Evolutionary conservation across 768 basidiomycete species (phyloP), one percentile per base, ranked within the genome.

Genomic region (Phanerodontia chrysosporium): DNA sequence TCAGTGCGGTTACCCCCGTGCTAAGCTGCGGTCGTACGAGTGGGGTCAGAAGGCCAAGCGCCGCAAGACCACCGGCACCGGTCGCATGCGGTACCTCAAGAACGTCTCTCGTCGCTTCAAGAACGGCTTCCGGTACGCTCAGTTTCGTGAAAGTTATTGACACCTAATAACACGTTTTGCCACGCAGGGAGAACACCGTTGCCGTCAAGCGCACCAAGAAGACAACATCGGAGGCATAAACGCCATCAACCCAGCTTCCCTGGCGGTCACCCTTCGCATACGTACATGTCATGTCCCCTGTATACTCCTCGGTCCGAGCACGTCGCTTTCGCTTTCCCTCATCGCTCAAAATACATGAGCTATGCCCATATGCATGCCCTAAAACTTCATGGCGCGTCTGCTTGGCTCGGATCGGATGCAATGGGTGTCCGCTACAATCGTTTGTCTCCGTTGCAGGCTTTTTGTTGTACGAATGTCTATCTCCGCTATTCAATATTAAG

Each of bases 31-130:
- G 70, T 95, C 92, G 69, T 98, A 86, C 77, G 90, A 98, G 78
- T 98, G 97, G 97, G 94, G 95, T 66, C 83, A 87, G 74, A 99
- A 99, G 85, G 97, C 97, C 56, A 98, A 98, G 87, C 89, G 97
- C 78, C 89, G 96, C 86, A 97, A 96, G 88, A 98, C 96, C 49
- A 98, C 97, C 60, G 97, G 97, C 60, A 95, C 96, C 65, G 96
- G 96, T 65, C 83, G 95, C 71, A 97, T 97, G 95, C 79, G 81
- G 61, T 86, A 94, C 83, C 83, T 98, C 76, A 97, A 95, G 83
- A 75, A 81, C 55, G 96, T 98, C 45, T 87, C 89, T 68, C 85
- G 95, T 73, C 84, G 93, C 67, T 98, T 98, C 89, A 98, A 98
- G 88, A 98, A 97, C 72, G 94, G 96, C 57, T 98, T 96, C 86